Percentiles rank a stretch among this genome's conserved stretches.
phyloP scores from a whole-genome alignment of 495 filamentous ascomycete genomes.

The Aspergillus hancockii region DNA sequence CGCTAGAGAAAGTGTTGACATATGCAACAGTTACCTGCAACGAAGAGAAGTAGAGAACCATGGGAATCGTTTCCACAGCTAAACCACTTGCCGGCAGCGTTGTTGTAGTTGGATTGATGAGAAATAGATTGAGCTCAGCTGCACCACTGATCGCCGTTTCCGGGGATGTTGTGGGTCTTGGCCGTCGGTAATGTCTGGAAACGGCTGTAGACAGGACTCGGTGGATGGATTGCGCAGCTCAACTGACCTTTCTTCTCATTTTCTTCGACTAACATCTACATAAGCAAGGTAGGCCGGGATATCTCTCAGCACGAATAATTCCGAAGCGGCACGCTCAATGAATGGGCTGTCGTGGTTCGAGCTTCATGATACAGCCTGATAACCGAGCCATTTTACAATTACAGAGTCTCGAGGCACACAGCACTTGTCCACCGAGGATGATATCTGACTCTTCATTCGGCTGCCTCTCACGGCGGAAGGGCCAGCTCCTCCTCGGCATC shows the following conservation, averaged over 20 bases:
- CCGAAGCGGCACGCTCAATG: neutral
- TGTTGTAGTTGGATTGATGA: neutral
- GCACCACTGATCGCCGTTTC: neutral
- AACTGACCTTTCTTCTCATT: neutral
- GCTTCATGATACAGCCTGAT: neutral
- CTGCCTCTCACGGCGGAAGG: neutral
- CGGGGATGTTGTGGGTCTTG: conserved; percentile 1
- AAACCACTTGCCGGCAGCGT: neutral
- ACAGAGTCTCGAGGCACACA: neutral
- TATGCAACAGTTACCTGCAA: neutral
- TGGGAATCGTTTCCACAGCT: neutral
- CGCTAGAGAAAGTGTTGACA: neutral
- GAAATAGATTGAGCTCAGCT: neutral
- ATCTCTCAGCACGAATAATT: neutral
- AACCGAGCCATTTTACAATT: neutral
- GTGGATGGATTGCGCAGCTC: neutral
- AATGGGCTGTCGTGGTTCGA: neutral
- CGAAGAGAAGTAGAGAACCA: neutral
- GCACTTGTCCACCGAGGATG: neutral
- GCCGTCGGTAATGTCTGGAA: neutral
- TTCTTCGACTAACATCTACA: neutral
- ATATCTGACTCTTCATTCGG: neutral
- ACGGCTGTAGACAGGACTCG: neutral
- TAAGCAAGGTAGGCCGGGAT: neutral
- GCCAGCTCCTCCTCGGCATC: neutral